Evolutionary conservation across 164 flowering plant genomes (phyloP), one percentile per base, ranked within the genome.

Genomic region (Vitis rotundifolia): DNA sequence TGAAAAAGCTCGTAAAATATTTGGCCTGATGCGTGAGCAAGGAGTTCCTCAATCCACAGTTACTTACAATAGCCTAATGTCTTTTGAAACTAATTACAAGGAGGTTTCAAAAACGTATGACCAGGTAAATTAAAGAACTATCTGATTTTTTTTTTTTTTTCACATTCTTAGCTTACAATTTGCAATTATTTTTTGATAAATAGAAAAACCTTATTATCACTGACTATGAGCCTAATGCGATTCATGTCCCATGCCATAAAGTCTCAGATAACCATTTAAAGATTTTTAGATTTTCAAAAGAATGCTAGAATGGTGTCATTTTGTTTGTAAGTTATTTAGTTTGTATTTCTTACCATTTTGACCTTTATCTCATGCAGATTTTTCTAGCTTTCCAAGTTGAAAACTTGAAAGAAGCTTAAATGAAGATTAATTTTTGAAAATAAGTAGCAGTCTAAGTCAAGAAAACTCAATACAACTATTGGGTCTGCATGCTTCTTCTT

Each of bases 61-160:
- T 59, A 93, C 99, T 76, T 96, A 81, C 78, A 96, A 93, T 68
- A 88, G 97, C 67, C 85, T 96, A 19, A 96, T 96, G 99, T 91
- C 99, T 52, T 91, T 90, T 72, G 99, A 93, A 72, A 86, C 80
- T 28, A 86, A 84, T 75, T 96, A 90, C 85, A 93, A 93, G 88
- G 99, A 96, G 75, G 98, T 92, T 63, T 88, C 97, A 68, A 85
- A 76, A 49, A 87, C 88, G 13, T 96, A 90, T 78, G 95, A 96
- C 69, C 93, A 93, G 94, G 99, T 95, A 86, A 54, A 50, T 11
- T 61, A 31, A 11, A 61, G 53, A 1, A 19, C 3, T n/a, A 9
- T 44, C 9, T 31, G 44, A 5, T 8, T 48, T 57, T 9, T 22
- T 22, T 9, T 22, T 22, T 19, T 2, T 58, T 47, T 19, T 9